A percentile compares a stretch with the other conserved stretches of the same genome.
phyloP scores from a whole-genome alignment of 305 asterid genomes.

The Fraxinus sp. region DNA sequence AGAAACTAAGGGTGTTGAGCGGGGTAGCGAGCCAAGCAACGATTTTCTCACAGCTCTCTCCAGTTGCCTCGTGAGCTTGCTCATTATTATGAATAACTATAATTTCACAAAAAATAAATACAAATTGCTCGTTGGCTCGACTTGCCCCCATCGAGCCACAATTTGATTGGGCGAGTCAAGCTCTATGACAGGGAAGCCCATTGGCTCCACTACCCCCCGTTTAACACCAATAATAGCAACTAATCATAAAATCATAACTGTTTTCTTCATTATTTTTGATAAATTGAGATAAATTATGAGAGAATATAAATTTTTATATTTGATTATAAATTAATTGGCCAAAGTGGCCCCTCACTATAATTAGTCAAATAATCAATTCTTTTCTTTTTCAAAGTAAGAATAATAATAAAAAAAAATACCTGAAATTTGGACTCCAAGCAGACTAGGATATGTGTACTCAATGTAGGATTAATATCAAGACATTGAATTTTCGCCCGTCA shows the following conservation, averaged over 20 bases:
- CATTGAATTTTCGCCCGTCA: neutral
- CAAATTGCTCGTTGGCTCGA: too few relatives aligned
- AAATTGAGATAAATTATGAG: neutral
- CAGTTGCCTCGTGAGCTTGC: neutral
- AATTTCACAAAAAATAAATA: too few relatives aligned
- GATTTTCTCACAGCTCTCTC: neutral
- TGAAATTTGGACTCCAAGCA: neutral
- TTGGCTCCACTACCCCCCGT: neutral
- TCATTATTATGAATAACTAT: neutral
- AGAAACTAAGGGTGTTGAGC: neutral
- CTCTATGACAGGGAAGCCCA: neutral
- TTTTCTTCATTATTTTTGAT: neutral
- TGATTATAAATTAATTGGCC: neutral
- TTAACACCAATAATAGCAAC: neutral
- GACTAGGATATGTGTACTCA: neutral
- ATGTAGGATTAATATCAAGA: neutral
- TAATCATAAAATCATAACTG: neutral
- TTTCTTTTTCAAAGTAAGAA: neutral
- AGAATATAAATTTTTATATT: too few relatives aligned
- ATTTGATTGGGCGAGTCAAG: neutral
- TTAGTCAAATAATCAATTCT: neutral
- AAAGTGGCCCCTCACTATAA: conserved; percentile 4
- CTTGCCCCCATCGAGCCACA: neutral
- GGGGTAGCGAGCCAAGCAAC: neutral
- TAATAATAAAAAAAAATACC: neutral